Evolutionary conservation across 345 rosid species (phyloP), one percentile per base, ranked within the genome.

Genomic region (Eucalyptus cloeziana): DNA sequence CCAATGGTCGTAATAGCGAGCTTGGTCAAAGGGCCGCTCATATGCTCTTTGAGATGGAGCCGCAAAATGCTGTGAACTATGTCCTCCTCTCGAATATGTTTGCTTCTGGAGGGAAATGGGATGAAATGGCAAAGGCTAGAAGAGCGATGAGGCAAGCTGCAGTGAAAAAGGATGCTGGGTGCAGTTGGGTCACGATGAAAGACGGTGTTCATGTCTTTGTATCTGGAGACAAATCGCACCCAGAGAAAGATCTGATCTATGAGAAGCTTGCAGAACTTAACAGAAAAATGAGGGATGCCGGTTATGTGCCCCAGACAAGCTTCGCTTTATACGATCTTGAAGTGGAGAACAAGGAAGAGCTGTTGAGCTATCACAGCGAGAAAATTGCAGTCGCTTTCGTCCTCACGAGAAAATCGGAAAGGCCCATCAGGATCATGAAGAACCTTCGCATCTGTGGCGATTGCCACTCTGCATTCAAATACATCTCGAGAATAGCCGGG

Each of bases 181-280:
- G 96, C 86, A 96, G 99, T 89, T 97, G 99, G 99, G 99, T 97
- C 47, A 95, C 95, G 44, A 96, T 96, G 99, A 96, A 95, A 69
- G 99, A 96, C 83, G 98, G 98, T 5, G 95, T 97, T 89, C 98
- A 97, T 91, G 93, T 95, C 79, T 97, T 97, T 90, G 97, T 94
- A 19, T 96, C 99, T 15, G 98, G 98, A 58, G 99, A 96, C 91
- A 94, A 92, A 90, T 91, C 90, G 47, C 99, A 96, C 89, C 96
- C 96, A 6, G 95, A 95, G 85, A 93, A 89, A 44, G 96, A 93
- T 49, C 44, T 92, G 69, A 96, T 97, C 79, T 93, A 97, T 58
- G 88, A 93, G 88, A 96, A 97, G 90, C 96, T 97, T 30, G 94
- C 92, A 90, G 99, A 96, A 89, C 93, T 97, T n/a, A 93, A 94